Evolutionary conservation across 2,329 filamentous ascomycete genomes (phyloP).

Genomic region (Penicillium sp.): DNA sequence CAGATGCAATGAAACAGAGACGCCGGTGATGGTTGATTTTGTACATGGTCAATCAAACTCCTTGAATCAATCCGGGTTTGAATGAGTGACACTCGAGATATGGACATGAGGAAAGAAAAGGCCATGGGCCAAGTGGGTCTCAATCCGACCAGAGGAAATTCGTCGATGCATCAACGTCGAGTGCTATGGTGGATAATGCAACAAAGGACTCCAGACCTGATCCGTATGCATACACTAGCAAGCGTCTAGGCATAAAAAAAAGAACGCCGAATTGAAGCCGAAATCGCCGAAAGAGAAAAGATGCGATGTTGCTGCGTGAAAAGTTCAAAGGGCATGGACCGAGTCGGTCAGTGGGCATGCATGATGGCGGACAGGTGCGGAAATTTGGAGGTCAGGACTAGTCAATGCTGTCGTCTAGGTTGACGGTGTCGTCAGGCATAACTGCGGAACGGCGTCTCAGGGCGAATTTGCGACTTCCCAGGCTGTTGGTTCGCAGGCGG

Average conservation of each 20-base stretch:
- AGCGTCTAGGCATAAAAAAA: slow-evolving; percentile 13
- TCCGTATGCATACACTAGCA: slow-evolving; percentile 14
- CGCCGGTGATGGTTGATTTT: slow-evolving; percentile 6
- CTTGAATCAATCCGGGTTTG: neutral
- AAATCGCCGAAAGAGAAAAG: slow-evolving; percentile 8
- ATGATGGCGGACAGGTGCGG: slow-evolving; percentile 5
- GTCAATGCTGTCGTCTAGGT: slow-evolving; percentile 35
- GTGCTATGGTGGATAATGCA: slow-evolving; percentile 5
- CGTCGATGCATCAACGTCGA: slow-evolving; percentile 10
- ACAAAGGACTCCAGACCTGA: slow-evolving; percentile 12
- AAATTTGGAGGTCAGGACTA: slow-evolving; percentile 13
- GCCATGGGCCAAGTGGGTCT: neutral
- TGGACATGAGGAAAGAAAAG: neutral
- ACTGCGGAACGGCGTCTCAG: slow-evolving; percentile 32
- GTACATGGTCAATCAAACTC: neutral
- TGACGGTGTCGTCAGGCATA: slow-evolving; percentile 25
- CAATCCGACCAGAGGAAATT: slow-evolving; percentile 2
- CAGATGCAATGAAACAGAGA: neutral
- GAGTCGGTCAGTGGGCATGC: neutral
- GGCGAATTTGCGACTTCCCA: slow-evolving; percentile 37
- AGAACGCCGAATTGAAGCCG: slow-evolving; percentile 11
- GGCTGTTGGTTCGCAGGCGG: slow-evolving; percentile 38
- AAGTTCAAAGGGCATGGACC: slow-evolving; percentile 5
- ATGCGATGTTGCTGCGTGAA: slow-evolving; percentile 20
- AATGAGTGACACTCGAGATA: neutral